phyloP scores from a whole-genome alignment of 345 rosid genomes.

The Dipteronia dyeriana region DNA sequence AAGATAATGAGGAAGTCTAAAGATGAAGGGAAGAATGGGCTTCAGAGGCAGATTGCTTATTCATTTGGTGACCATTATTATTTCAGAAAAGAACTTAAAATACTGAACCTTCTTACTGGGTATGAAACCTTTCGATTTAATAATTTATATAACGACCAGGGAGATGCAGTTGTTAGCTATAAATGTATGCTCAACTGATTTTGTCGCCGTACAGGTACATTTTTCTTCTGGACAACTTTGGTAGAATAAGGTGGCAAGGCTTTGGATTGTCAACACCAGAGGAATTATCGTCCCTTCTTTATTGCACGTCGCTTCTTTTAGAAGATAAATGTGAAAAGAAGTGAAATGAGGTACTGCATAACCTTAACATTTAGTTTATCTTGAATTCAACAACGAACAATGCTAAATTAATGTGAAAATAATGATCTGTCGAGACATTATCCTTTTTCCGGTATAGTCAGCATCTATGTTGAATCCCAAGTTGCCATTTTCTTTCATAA shows the following conservation, averaged over 20 bases:
- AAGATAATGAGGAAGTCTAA: conserved; percentile 58
- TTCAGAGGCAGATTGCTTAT: conserved; percentile 69
- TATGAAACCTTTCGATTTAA: conserved; percentile 29
- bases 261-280: conserved; percentile 70
- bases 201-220: conserved; percentile 50
- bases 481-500: neutral
- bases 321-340: conserved; percentile 46
- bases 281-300: conserved; percentile 74
- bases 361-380: neutral
- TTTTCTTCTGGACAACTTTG: conserved; percentile 68
- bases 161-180: neutral
- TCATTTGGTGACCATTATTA: conserved; percentile 89
- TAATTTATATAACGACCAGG: neutral
- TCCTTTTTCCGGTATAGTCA: neutral
- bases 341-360: neutral
- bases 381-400: neutral
- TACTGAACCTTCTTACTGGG: conserved; percentile 96
- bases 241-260: conserved; percentile 96
- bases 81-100: conserved; percentile 79
- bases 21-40: conserved; percentile 36
- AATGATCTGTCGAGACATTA: neutral
- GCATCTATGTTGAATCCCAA: neutral
- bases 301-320: conserved; percentile 69
- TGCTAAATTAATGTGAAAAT: neutral
- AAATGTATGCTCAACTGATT: neutral